Percentiles rank a stretch among this genome's conserved stretches.
These are phyloP conservation scores for Hericium rajendrae DNA, from an alignment of 768 basidiomycete species.

Conservation along the genomic window DNA sequence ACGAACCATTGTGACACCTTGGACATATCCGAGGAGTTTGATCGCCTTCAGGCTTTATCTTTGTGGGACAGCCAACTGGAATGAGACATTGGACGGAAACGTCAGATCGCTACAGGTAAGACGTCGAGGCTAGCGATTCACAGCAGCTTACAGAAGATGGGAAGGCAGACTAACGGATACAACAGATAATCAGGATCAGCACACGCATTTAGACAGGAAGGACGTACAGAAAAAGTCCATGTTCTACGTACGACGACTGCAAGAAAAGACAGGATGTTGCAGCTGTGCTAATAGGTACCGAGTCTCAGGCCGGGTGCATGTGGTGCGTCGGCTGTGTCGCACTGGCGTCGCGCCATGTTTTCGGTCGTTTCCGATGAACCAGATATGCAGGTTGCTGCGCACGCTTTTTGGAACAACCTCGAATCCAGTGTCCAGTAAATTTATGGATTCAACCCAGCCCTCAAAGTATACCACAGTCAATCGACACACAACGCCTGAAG, in stretches of 20 bases:
- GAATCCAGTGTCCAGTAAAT: no score
- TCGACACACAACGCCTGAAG: no score
- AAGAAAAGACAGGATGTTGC: no score
- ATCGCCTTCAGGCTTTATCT: conserved; percentile 44
- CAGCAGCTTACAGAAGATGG: conserved; percentile 23
- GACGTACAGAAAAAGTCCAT: not conserved
- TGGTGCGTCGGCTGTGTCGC: no score
- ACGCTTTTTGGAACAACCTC: no score
- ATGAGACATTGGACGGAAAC: not conserved
- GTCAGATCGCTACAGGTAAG: conserved; percentile 3
- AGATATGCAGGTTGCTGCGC: no score
- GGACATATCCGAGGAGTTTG: conserved; percentile 53
- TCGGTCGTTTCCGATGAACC: no score
- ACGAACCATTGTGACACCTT: conserved; percentile 58
- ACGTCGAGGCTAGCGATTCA: not conserved
- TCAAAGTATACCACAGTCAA: no score
- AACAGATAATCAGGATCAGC: not conserved
- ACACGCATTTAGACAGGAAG: not conserved
- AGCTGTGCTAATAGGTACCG: no score
- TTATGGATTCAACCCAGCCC: no score
- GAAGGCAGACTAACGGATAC: conserved; percentile 24
- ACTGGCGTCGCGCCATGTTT: no score
- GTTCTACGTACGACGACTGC: not conserved
- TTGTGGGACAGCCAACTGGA: conserved; percentile 60
- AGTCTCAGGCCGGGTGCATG: no score